phyloP scores from a whole-genome alignment of 805 yeast genomes.

The Hanseniaspora mollemarum region DNA sequence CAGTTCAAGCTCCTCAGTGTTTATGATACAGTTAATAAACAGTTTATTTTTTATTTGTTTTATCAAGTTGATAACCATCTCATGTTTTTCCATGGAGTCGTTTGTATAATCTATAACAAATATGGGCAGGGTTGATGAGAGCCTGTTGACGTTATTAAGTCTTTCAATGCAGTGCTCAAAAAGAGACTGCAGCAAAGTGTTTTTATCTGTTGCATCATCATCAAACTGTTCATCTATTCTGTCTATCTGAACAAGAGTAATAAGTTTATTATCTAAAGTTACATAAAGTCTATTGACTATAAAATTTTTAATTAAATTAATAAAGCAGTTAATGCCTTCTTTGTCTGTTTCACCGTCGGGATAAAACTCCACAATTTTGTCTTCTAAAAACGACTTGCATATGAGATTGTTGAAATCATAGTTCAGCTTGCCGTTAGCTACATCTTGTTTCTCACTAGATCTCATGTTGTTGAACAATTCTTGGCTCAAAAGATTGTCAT shows the following conservation, averaged over 20 bases:
- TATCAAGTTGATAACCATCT: constrained; percentile 1
- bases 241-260: constrained; percentile 1
- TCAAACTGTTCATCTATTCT: constrained; percentile 2
- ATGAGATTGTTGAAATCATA: background rate
- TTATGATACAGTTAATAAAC: constrained; percentile 5
- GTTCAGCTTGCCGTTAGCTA: background rate
- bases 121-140: background rate
- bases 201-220: background rate
- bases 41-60: constrained; percentile 9
- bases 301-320: constrained; percentile 2
- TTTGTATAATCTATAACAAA: constrained; percentile 14
- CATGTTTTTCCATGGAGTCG: constrained; percentile 13
- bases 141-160: background rate
- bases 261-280: constrained; percentile 3
- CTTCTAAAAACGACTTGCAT: background rate
- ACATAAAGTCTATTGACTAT: constrained; percentile 2
- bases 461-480: background rate
- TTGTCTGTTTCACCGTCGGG: background rate
- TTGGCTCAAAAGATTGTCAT: background rate
- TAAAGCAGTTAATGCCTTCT: constrained; percentile 4
- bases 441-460: background rate
- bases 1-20: background rate
- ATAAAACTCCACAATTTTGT: background rate
- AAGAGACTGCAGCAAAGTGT: background rate
- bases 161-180: constrained; percentile 3